These are phyloP conservation scores for Plasmodium cynomolgi DNA, from an alignment of 169 alveolate species.

Conservation along the genomic window DNA sequence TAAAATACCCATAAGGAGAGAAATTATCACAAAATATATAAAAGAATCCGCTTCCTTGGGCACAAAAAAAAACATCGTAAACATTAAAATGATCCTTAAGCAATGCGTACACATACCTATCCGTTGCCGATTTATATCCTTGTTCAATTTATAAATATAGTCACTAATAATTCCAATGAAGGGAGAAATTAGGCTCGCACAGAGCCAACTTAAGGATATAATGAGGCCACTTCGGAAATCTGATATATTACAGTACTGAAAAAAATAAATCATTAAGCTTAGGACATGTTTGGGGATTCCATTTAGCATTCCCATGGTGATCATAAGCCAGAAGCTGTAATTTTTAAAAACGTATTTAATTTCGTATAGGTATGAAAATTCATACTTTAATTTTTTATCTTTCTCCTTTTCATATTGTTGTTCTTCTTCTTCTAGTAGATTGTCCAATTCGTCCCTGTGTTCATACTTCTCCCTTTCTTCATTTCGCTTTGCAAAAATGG, in stretches of 20 bases:
- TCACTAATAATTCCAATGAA: constrained; percentile 80
- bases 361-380: constrained; percentile 67
- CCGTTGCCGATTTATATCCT: constrained; percentile 77
- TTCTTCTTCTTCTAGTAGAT: constrained; percentile 6
- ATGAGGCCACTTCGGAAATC: constrained; percentile 78
- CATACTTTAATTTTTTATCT: constrained; percentile 24
- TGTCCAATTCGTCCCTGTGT: constrained; percentile 11
- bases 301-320: constrained; percentile 79
- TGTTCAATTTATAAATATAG: constrained; percentile 74
- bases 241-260: constrained; percentile 80
- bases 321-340: constrained; percentile 80
- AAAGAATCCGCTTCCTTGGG: constrained; percentile 79
- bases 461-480: constrained; percentile 14
- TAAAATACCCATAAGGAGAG: constrained; percentile 79
- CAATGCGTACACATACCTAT: constrained; percentile 78
- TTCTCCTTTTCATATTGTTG: constrained; percentile 25
- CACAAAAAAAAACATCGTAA: constrained; percentile 67
- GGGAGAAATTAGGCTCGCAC: constrained; percentile 80
- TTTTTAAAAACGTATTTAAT: constrained; percentile 76
- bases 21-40: constrained; percentile 71
- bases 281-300: constrained; percentile 81
- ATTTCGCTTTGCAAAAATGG: constrained; percentile 21
- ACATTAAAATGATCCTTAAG: constrained; percentile 76
- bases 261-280: constrained; percentile 79
- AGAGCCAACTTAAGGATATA: constrained; percentile 79